Base-by-base conservation (phyloP, 805 yeast species). In the Candida namnaoensis region DNA sequence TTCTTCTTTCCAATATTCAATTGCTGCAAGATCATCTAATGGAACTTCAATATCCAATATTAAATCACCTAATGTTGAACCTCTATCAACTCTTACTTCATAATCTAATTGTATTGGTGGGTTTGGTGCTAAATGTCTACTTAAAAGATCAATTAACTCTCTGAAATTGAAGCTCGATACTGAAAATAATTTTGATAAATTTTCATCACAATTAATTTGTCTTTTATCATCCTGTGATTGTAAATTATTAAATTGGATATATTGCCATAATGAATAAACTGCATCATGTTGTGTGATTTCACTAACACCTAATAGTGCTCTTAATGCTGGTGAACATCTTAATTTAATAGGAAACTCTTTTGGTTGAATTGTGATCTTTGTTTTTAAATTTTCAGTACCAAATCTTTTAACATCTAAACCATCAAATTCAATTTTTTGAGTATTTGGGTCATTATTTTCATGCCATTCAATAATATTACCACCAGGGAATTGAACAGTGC, bases 241-340 rank as follows among this genome's bases (percentile, higher is more conserved):
- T 42, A 87, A 63, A 47, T 78, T 74, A 57, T 83, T 83, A 58
- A 75, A 74, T 50, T 83, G 75, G 15, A 78, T 72, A 56, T 87
- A 88, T 59, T 83, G 88, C 88, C 95, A 88, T 33, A 87, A 60
- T 10, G 79, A 72, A 51, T 77, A 88, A 37, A 85, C 82, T 37
- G 87, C 78, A 42, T 87, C 96, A 44, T 91, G 95, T 57, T 88
- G 88, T 5, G 95, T 82, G 30, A 85, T 81, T 57, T 87, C 95
- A 26, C 70, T 65, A 32, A 77, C 71, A 23, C 97, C 97, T 30
- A 88, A 66, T 37, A 93, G 69, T 40, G 75, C 72, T 5, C 90
- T 69, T 60, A 93, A 61, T 49, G 72, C 80, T 10, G 80, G 77
- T 15, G 84, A 74, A 36, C 88, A 71, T 52, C 73, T 75, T 42